Base-by-base conservation (phyloP, 345 rosid species). In the Acer campestre region DNA sequence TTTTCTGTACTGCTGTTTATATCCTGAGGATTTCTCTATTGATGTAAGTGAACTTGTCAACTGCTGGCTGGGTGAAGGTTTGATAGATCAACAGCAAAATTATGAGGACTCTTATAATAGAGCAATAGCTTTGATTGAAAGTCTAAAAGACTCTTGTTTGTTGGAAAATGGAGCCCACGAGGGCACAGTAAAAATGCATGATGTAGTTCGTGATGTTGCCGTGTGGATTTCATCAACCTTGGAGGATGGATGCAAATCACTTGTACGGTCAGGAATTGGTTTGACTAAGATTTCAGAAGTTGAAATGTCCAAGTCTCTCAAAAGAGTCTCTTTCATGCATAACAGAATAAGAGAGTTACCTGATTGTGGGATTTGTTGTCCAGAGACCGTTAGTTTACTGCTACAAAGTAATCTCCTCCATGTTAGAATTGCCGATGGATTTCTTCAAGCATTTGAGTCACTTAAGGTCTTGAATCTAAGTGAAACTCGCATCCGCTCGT, bases 101-200 rank as follows among this genome's bases (percentile, higher is more conserved):
- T 62, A 71, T 12, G 79, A 83, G 10, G 35, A 77, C 20, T 78
- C 80, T 10, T 48, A 75, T 69, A 83, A 82, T 29, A 69, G 77
- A 58, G 89, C 88, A 64, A 51, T 77, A 18, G 48, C 83, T 61
- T 73, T 87, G 80, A 71, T 87, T 0, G 88, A 89, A 77, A 79
- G 40, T 59, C 75, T 87, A 68, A 87, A 87, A 70, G 88, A 84
- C 59, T 73, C 79, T 12, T 87, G 87, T 68, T 73, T 87, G 61
- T 51, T 87, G 20, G 90, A 87, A 80, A 58, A 85, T 16, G 90
- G 87, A 31, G 81, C n/a, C 6, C 46, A 63, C 23, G 49, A 63
- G 14, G 83, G 69, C 29, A 82, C 80, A 6, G 76, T 86, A 14
- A 89, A 82, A 75, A 86, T 89, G 89, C 89, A 89, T 70, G 86